phyloP scores from a whole-genome alignment of 2,329 filamentous ascomycete species.

The Basipetospora chlamydospora region DNA sequence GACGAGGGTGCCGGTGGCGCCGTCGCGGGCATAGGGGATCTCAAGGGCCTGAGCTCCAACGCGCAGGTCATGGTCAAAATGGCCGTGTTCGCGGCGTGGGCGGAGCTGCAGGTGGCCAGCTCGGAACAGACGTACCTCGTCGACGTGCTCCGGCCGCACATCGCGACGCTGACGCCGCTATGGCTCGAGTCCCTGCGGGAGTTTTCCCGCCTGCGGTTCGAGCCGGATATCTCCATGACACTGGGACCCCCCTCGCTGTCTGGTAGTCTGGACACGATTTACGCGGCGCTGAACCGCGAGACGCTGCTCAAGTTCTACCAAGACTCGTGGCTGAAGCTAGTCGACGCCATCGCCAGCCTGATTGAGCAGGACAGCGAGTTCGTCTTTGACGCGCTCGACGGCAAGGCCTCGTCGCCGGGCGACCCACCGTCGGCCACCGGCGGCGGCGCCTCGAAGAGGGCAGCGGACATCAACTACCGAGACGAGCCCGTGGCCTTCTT shows the following conservation, averaged over 20 bases:
- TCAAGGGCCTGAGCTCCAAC: conserved; percentile 86
- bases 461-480: conserved; percentile 86
- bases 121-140: conserved; percentile 80
- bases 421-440: conserved; percentile 30
- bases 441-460: conserved; percentile 36
- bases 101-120: conserved; percentile 89
- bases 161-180: conserved; percentile 75
- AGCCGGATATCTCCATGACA: conserved; percentile 91
- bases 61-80: conserved; percentile 98
- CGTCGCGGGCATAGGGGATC: conserved; percentile 69
- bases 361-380: conserved; percentile 97
- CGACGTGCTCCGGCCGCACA: conserved; percentile 78
- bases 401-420: conserved; percentile 58
- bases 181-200: conserved; percentile 91
- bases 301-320: conserved; percentile 93
- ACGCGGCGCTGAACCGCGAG: conserved; percentile 86
- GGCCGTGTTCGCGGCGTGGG: conserved; percentile 94
- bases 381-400: conserved; percentile 91
- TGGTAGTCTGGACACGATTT: conserved; percentile 82
- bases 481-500: conserved; percentile 98
- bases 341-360: conserved; percentile 91
- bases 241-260: conserved; percentile 68
- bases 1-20: too few species aligned
- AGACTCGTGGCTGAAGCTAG: conserved; percentile 89
- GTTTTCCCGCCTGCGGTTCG: conserved; percentile 83